Evolutionary conservation across 1,284 basidiomycete species (phyloP).

Genomic region (Sanghuangporus baumii): DNA sequence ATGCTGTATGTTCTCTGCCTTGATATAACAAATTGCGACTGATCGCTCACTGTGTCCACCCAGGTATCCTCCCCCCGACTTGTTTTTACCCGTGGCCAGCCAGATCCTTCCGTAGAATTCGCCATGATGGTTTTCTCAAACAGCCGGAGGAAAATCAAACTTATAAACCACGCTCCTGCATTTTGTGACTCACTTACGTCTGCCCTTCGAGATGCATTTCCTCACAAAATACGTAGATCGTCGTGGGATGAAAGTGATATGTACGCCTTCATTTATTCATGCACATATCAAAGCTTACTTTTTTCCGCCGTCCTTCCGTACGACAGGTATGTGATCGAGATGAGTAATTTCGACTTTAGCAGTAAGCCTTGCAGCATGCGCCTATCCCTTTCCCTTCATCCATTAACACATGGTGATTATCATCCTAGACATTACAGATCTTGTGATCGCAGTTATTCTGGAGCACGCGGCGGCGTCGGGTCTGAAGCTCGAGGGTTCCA

Average conservation of each 20-base stretch:
- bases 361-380: background rate
- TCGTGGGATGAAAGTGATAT: slow-evolving; percentile 13
- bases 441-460: slow-evolving; percentile 39
- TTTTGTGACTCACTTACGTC: slow-evolving; percentile 44
- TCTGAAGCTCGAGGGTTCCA: slow-evolving; percentile 42
- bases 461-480: slow-evolving; percentile 36
- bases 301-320: background rate
- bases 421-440: slow-evolving; percentile 24
- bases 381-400: slow-evolving; percentile 23
- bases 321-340: slow-evolving; percentile 9
- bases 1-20: slow-evolving; percentile 36
- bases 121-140: slow-evolving; percentile 58
- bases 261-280: background rate
- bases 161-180: slow-evolving; percentile 51
- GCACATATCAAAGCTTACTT: background rate
- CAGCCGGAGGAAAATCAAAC: slow-evolving; percentile 47
- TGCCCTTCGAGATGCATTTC: slow-evolving; percentile 31
- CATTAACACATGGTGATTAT: background rate
- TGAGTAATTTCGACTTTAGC: slow-evolving; percentile 12
- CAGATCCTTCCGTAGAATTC: slow-evolving; percentile 46
- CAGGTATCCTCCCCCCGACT: slow-evolving; percentile 49
- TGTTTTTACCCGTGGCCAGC: slow-evolving; percentile 44
- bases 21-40: slow-evolving; percentile 12
- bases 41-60: background rate
- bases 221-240: slow-evolving; percentile 7